Conservation (phyloP, 192 early-diverging fungal genomes). For the Backusella sp. region DNA sequence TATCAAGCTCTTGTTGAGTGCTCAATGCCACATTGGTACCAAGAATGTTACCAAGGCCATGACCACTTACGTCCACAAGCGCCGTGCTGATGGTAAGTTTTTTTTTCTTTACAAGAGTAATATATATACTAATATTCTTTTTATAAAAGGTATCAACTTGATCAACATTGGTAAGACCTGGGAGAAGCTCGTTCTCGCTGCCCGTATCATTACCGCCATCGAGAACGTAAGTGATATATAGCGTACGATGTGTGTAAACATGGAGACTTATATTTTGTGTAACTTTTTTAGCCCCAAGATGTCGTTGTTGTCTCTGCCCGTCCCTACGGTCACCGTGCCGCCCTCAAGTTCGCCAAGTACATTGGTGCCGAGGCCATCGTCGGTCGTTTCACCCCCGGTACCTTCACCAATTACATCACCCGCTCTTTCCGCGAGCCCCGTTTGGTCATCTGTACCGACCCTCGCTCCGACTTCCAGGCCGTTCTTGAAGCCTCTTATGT, state of each 20-base stretch:
- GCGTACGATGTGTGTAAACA: neutral
- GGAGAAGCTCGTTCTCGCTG: constrained; percentile 99
- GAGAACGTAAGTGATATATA: constrained; percentile 69
- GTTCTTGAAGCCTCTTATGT: constrained; percentile 99
- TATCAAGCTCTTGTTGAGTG: constrained; percentile 91
- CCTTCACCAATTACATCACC: constrained; percentile 99
- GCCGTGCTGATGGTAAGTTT: constrained; percentile 85
- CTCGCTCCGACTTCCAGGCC: constrained; percentile 97
- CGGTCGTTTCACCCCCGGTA: constrained; percentile 99
- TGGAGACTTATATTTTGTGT: constrained; percentile 1
- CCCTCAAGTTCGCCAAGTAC: constrained; percentile 97
- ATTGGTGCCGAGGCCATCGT: constrained; percentile 99
- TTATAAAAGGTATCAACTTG: constrained; percentile 79
- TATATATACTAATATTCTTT: neutral
- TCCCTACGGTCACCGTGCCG: constrained; percentile 97
- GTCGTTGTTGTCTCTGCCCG: constrained; percentile 97
- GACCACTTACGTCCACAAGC: constrained; percentile 96
- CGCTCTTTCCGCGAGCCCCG: constrained; percentile 99
- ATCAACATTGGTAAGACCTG: constrained; percentile 99
- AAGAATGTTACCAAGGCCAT: constrained; percentile 97
- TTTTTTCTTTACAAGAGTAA: neutral
- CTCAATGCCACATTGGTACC: constrained; percentile 97
- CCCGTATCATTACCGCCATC: constrained; percentile 97
- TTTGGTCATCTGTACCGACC: constrained; percentile 96
- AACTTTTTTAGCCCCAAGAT: constrained; percentile 68